Evolutionary conservation across 169 alveolate genomes (phyloP), one percentile per base, ranked within the genome.

Genomic region (Plasmodium gallinaceum): DNA sequence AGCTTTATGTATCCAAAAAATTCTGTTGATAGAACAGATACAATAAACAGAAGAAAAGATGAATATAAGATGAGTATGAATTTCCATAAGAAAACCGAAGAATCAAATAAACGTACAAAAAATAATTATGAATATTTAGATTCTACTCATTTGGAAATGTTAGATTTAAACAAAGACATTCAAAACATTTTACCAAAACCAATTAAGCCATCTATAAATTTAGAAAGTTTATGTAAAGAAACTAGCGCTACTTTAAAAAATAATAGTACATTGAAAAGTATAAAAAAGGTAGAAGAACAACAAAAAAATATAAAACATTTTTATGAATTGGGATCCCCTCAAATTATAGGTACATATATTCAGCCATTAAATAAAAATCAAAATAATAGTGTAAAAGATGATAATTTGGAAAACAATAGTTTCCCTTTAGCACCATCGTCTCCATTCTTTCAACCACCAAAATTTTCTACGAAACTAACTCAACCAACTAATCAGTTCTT

Each of bases 81-180:
- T 57, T 62, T n/a, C 16, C 54, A 37, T 20, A 46, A 46, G 43
- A 52, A 54, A 68, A 52, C 37, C 16, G 57, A 52, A n/a, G 43
- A 83, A 32, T 45, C 83, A 26, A 10, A 37, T 83, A 73, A 22
- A 24, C n/a, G 61, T 12, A 54, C n/a, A 43, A 68, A 20, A 83
- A 68, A 68, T 61, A 83, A 62, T 26, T 83, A 68, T 65, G 74
- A 83, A 66, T 83, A 68, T 83, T 83, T 83, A 69, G 91, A 83
- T 83, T 22, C 91, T 22, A 83, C 66, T 16, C 91, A 83, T 60
- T 83, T 83, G 73, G 83, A 83, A 83, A 83, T 83, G 91, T 71
- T 83, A 57, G 91, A 83, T 62, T 62, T 83, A 48, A 83, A 83
- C 64, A 83, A 83, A 61, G 66, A 83, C 16, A 66, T 83, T 46